Conservation (phyloP, 2,329 filamentous ascomycete species). For the Colletotrichum sp. region DNA sequence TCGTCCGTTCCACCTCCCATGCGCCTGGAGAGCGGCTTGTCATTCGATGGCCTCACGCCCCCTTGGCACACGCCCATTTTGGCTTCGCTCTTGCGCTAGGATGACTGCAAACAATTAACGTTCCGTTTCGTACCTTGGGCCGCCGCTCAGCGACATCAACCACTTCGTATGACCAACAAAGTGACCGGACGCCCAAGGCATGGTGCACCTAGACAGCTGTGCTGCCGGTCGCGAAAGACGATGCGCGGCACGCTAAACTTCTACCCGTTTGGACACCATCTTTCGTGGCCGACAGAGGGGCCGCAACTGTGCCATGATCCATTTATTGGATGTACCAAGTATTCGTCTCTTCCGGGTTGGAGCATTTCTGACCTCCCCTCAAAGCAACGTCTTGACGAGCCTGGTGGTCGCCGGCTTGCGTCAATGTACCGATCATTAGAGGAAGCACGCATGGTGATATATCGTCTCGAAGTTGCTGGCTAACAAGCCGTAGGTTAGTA, state of each 20-base stretch:
- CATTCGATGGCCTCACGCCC: conserved; percentile 4
- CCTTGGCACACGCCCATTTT: background rate
- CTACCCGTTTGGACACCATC: background rate
- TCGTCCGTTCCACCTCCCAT: conserved; percentile 15
- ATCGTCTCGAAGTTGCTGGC: background rate
- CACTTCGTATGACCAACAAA: background rate
- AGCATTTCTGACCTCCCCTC: background rate
- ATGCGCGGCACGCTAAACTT: background rate
- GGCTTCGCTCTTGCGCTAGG: background rate
- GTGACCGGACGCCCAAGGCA: background rate
- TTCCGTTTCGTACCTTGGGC: conserved; percentile 20
- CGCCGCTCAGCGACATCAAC: background rate
- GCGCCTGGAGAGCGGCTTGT: conserved; percentile 17
- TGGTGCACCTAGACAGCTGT: background rate
- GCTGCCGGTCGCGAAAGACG: background rate
- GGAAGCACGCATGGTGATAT: background rate
- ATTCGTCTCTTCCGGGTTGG: background rate
- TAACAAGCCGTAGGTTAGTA: background rate
- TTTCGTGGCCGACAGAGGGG: background rate
- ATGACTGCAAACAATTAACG: conserved; percentile 22
- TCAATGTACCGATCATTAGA: background rate
- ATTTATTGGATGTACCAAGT: background rate
- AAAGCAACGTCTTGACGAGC: background rate
- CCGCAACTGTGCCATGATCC: background rate
- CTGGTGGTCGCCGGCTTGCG: background rate